Conservation (phyloP, 2,329 filamentous ascomycete genomes). For the Cytospora leucostoma region DNA sequence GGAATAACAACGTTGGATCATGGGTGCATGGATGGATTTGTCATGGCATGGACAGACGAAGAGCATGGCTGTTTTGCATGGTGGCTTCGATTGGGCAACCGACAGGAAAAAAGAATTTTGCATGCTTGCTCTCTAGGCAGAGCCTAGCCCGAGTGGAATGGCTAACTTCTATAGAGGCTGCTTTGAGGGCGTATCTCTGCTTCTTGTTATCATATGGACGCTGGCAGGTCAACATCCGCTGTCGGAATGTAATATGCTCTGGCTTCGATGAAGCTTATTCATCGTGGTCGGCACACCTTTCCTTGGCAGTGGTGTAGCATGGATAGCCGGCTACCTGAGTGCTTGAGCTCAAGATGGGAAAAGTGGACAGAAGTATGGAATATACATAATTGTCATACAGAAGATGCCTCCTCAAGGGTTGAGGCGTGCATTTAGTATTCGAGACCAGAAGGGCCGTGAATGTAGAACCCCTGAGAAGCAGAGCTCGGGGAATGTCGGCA, state of each 20-base stretch:
- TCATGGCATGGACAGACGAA: background rate
- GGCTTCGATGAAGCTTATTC: background rate
- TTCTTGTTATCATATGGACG: background rate
- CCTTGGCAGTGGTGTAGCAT: background rate
- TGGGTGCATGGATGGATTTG: background rate
- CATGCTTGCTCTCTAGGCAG: background rate
- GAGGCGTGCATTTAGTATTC: background rate
- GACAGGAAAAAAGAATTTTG: background rate
- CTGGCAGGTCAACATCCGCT: background rate
- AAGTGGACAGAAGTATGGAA: constrained; percentile 18
- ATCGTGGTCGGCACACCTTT: background rate
- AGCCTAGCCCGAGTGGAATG: background rate
- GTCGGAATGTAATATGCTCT: constrained; percentile 4
- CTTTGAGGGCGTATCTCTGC: background rate
- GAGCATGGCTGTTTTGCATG: background rate
- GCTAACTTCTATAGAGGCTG: background rate
- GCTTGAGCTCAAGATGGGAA: constrained; percentile 8
- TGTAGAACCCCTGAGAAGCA: background rate
- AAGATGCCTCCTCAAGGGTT: background rate
- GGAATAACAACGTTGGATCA: background rate
- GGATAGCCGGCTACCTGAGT: background rate
- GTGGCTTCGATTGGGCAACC: background rate
- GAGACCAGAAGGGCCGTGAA: constrained; percentile 2
- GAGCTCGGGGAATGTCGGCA: constrained; percentile 20
- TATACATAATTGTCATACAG: background rate